These are phyloP conservation scores for Acanthamoeba sp. DNA, from an alignment of 208 protist species.

Conservation along the genomic window DNA sequence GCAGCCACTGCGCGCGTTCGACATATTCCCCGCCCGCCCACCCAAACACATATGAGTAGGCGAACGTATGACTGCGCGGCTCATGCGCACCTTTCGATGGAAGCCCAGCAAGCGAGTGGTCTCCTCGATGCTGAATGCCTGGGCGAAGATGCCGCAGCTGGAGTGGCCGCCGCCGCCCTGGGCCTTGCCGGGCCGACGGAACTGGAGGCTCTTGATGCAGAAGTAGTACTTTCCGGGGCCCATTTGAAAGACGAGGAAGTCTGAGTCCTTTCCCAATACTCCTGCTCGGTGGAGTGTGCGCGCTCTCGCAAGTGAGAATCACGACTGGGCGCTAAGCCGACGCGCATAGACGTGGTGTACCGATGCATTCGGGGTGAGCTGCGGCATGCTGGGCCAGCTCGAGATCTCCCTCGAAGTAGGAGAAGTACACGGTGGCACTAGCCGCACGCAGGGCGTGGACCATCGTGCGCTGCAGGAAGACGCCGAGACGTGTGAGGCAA, in stretches of 20 bases:
- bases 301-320: too few species aligned
- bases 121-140: neutral
- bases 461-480: neutral
- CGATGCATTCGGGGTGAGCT: neutral
- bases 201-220: slow-evolving; percentile 32
- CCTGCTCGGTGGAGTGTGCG: neutral
- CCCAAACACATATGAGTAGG: too few species aligned
- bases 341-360: neutral
- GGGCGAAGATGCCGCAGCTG: neutral
- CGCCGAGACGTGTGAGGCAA: too few species aligned
- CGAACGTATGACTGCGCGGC: too few species aligned
- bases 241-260: slow-evolving; percentile 13
- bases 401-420: slow-evolving; percentile 5
- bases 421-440: neutral
- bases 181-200: neutral
- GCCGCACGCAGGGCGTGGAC: neutral
- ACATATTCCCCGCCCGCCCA: too few species aligned
- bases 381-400: slow-evolving; percentile 14
- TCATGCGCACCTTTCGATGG: neutral
- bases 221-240: neutral
- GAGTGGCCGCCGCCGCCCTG: neutral
- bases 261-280: slow-evolving; percentile 30
- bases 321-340: too few species aligned
- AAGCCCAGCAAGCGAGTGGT: neutral
- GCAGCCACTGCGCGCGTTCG: neutral